A percentile compares a stretch with the other conserved stretches of the same genome.
Conservation (phyloP, 2,329 filamentous ascomycete species). For the Chaetothyriales sp. region DNA sequence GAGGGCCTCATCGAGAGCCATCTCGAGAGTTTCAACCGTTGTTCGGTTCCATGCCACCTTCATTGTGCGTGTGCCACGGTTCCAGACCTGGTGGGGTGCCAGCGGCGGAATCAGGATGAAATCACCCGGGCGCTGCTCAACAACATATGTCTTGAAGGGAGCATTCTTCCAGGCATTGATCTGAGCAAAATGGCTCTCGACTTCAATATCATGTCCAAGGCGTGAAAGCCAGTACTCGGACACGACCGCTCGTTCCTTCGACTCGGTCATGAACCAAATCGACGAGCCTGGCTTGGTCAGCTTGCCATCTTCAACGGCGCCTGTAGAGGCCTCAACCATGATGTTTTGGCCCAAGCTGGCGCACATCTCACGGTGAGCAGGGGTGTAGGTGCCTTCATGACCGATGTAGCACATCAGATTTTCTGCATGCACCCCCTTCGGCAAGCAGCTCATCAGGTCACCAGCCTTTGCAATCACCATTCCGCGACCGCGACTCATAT, state of each 20-base stretch:
- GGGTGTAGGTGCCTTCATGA: conserved; percentile 93
- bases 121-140: conserved; percentile 81
- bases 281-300: conserved; percentile 66
- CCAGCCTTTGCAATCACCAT: conserved; percentile 59
- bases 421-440: conserved; percentile 73
- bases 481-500: conserved; percentile 34
- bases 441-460: conserved; percentile 89
- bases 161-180: conserved; percentile 91
- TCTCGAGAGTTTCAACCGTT: conserved; percentile 75
- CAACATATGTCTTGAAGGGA: conserved; percentile 81
- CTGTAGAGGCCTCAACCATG: conserved; percentile 79
- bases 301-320: conserved; percentile 54
- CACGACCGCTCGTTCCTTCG: conserved; percentile 77
- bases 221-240: conserved; percentile 89
- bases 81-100: conserved; percentile 96
- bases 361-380: conserved; percentile 94
- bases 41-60: conserved; percentile 98
- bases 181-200: conserved; percentile 93
- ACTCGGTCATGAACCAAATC: conserved; percentile 98
- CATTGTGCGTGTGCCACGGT: conserved; percentile 85
- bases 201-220: conserved; percentile 89
- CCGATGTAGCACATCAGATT: conserved; percentile 98
- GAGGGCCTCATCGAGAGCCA: conserved; percentile 74
- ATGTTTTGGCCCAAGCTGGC: conserved; percentile 92
- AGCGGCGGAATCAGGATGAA: conserved; percentile 87